Evolutionary conservation across 73 alveolate species (phyloP), one percentile per base, ranked within the genome.

Genomic region (Paramecium bursaria): DNA sequence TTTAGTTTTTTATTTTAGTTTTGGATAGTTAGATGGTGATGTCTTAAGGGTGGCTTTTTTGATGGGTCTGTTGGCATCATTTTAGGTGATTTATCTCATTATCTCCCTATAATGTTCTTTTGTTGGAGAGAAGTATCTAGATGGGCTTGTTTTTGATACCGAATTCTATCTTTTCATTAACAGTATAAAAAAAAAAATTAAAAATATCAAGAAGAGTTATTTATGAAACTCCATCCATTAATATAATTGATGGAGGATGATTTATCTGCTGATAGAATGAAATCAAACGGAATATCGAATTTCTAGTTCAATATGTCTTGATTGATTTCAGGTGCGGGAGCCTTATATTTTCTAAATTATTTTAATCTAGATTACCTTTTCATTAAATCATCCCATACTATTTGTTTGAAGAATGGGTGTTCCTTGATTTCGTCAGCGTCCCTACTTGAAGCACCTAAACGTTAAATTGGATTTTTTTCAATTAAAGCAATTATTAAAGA

Each of bases 351-450:
- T 75, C 88, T 75, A 51, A n/a, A 26, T n/a, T 75, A 30, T 27
- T 29, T 50, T 48, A 14, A 50, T n/a, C 3, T 27, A 15, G 15
- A 29, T 4, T 15, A 75, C 88, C 61, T 75, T 48, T 51, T 33
- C 23, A 75, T 31, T 50, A 61, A 46, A 75, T 88, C 89, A 5
- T 60, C 61, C 98, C 98, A 94, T 57, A 87, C 86, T 33, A 94
- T 80, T 46, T 75, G 93, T 11, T 91, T 85, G 55, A 94, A 91
- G 74, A 91, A 94, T 42, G 90, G 93, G 87, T 94, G 98, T 61
- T 94, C 93, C 76, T 92, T 94, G 3, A 94, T 92, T 31, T 94
- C 98, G 23, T 91, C 95, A 19, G 95, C 92, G 73, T 74, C 95
- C 46, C 90, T 33, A 11, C 48, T 67, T 2, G 91, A 74, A 3